These are phyloP conservation scores for Chaetomium sp. DNA, from an alignment of 2,329 filamentous ascomycete genomes.

Conservation along the genomic window DNA sequence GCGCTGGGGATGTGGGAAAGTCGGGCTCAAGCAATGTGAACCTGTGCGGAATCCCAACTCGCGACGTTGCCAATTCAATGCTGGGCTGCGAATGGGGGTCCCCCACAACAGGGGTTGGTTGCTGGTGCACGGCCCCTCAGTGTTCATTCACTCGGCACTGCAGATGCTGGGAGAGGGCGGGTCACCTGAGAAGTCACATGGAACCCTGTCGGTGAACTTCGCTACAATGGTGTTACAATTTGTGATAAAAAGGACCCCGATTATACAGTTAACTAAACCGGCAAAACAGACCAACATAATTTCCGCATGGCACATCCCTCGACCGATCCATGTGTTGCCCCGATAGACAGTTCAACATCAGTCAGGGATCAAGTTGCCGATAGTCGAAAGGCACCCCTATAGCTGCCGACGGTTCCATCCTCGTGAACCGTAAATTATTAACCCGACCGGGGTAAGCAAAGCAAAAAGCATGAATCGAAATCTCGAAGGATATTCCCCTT, in stretches of 20 bases:
- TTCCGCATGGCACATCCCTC: not conserved
- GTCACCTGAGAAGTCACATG: conserved; percentile 18
- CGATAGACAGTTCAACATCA: not conserved
- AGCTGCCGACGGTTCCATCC: not conserved
- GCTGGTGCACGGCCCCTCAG: conserved; percentile 22
- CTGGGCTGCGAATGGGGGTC: conserved; percentile 23
- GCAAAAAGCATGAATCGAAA: not conserved
- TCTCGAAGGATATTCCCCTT: not conserved
- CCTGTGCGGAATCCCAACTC: conserved; percentile 33
- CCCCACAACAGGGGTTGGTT: conserved; percentile 20
- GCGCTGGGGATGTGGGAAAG: conserved; percentile 28
- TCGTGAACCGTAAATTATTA: not conserved
- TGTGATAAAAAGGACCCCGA: not conserved
- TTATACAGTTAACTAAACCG: not conserved
- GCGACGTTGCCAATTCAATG: conserved; percentile 40
- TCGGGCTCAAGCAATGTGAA: conserved; percentile 29
- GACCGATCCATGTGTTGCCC: not conserved
- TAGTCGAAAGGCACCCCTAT: not conserved
- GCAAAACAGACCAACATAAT: not conserved
- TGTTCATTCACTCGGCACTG: too few species aligned
- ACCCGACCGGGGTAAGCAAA: not conserved
- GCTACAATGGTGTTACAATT: not conserved
- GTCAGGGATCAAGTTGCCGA: not conserved
- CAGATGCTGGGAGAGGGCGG: not conserved
- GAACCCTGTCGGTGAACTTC: not conserved